Percentiles rank a stretch among this genome's conserved stretches.
Conservation (phyloP, 345 rosid species). For the Cardamine chenopodiifolia region DNA sequence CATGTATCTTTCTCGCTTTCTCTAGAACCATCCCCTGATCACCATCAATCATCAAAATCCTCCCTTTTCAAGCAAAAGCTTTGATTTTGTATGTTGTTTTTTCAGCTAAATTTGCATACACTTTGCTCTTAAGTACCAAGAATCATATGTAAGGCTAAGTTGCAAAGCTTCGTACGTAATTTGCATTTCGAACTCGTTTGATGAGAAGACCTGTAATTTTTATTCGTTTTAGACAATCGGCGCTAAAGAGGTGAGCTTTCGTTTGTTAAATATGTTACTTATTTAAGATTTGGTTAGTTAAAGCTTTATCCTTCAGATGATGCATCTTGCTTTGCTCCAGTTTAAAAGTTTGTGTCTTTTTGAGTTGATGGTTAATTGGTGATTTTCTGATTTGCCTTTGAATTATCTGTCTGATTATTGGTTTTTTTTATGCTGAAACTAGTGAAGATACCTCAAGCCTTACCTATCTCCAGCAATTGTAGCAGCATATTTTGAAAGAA, state of each 20-base stretch:
- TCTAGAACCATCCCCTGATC: constrained; percentile 37
- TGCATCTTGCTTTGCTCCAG: background rate
- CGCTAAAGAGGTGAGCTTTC: constrained; percentile 17
- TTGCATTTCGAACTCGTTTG: background rate
- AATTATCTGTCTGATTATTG: background rate
- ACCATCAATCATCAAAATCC: constrained; percentile 2
- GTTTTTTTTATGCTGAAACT: background rate
- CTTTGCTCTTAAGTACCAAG: background rate
- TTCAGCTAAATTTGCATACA: background rate
- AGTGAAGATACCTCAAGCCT: constrained; percentile 7
- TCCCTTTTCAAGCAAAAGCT: constrained; percentile 10
- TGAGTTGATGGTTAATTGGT: background rate
- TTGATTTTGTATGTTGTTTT: background rate
- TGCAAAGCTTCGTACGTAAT: background rate
- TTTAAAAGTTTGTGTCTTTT: constrained; percentile 8
- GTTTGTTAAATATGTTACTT: background rate
- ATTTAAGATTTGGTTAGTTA: background rate
- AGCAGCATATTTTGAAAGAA: constrained; percentile 38
- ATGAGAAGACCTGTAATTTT: background rate
- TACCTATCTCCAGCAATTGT: constrained; percentile 16
- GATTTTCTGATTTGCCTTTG: background rate
- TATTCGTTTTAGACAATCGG: constrained; percentile 3
- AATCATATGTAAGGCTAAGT: constrained; percentile 14
- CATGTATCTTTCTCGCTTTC: constrained; percentile 14
- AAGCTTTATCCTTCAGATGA: constrained; percentile 8